Evolutionary conservation across 2,329 filamentous ascomycete species (phyloP), one percentile per base, ranked within the genome.

Genomic region (Colletotrichum simmondsii): DNA sequence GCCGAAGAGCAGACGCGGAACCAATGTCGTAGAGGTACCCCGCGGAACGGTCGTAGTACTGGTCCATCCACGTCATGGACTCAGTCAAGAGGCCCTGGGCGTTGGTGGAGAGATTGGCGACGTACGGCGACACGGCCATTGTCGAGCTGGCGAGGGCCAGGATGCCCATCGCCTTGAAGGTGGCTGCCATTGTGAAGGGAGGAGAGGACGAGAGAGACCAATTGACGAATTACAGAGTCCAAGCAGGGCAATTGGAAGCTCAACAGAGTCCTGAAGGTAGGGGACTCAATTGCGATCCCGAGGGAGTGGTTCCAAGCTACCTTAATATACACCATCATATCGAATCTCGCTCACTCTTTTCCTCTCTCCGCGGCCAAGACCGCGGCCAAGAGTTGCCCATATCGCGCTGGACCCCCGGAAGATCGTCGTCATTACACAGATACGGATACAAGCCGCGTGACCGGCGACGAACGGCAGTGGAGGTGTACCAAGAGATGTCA

Each of bases 21-120:
- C 83, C 80, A 52, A 88, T 84, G 57, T 87, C 83, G 77, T 89
- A 89, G 19, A 91, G 78, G 70, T 91, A 91, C 0, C 86, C 87
- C 6, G 85, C 85, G 2, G 80, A 79, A 2, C 81, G 66, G 73
- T 92, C 90, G 75, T 90, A 91, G 67, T 85, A 87, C 2, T 78
- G 80, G 75, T 91, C 90, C 82, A 90, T 83, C 82, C 87, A 88
- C 6, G 79, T 74, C 87, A 91, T 90, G 2, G 87, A 87, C 78
- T 87, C 81, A 59, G 85, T 80, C 66, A 88, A 82, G 61, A 87
- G 80, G 14, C 78, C 75, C 68, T 83, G 81, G 5, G 82, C 81
- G 75, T 84, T 77, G 26, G 60, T 52, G 8, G 77, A 72, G 52
- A 79, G 62, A 2, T 68, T 61, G 8, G 72, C 59, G 52, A 71